These are phyloP conservation scores for Cucurbita ficifolia DNA, from an alignment of 306 rosid species.

Conservation along the genomic window DNA sequence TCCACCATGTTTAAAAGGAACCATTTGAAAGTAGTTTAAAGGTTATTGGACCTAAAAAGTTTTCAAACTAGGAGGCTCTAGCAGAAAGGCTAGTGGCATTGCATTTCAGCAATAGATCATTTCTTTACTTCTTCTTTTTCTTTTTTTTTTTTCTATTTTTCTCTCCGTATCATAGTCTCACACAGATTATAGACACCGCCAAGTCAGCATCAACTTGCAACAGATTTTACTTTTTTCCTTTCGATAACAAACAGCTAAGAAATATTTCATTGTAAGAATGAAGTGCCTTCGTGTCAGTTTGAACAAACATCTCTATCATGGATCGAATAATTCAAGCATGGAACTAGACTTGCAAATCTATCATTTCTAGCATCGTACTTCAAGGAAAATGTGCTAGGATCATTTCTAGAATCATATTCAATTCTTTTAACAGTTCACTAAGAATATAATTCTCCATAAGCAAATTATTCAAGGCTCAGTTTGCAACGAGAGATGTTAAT, in stretches of 20 bases:
- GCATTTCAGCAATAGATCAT: not conserved
- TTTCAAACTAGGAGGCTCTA: not conserved
- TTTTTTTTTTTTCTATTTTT: not conserved
- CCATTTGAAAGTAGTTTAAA: not conserved
- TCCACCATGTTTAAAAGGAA: not conserved
- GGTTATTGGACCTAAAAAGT: not conserved
- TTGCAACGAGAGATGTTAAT: constrained; percentile 3
- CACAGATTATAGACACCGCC: not conserved
- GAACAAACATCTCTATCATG: not conserved
- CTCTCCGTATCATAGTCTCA: not conserved
- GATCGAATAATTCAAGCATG: not conserved
- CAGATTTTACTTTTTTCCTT: not conserved
- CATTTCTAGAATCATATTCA: not conserved
- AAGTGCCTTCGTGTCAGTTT: not conserved
- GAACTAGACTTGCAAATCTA: not conserved
- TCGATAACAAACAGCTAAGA: not conserved
- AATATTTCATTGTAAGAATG: too few species aligned
- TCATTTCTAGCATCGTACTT: not conserved
- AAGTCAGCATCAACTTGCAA: not conserved
- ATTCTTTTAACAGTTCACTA: not conserved
- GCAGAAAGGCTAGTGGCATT: not conserved
- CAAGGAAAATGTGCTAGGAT: not conserved
- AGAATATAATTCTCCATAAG: not conserved
- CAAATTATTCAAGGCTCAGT: not conserved
- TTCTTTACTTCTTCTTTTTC: not conserved